A percentile compares a stretch with the other conserved stretches of the same genome.
Evolutionary conservation across 75 land plant genomes (phyloP).

Genomic region (Gnetum montanum): DNA sequence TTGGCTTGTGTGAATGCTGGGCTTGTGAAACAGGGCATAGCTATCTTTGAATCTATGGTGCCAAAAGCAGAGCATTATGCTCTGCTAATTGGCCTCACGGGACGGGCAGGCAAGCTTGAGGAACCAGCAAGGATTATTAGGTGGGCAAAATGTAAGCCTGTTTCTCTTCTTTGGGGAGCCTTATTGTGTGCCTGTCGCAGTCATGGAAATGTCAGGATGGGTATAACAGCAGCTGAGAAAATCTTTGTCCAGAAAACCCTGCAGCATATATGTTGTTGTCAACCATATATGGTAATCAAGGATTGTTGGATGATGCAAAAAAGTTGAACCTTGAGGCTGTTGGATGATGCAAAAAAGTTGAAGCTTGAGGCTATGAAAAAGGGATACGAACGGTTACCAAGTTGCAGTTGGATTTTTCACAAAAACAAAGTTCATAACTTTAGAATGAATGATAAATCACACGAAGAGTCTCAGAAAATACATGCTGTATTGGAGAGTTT

Average conservation of each 20-base stretch:
- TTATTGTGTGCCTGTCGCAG: constrained; percentile 17
- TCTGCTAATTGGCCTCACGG: constrained; percentile 4
- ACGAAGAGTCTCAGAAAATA: constrained; percentile 1
- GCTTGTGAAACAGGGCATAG: not conserved
- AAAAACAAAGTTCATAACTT: constrained; percentile 24
- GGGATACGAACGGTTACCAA: constrained; percentile 7
- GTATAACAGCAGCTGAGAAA: constrained; percentile 2
- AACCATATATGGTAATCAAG: constrained; percentile 17
- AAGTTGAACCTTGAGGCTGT: too few relatives aligned
- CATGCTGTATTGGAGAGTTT: constrained; percentile 2
- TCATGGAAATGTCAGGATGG: constrained; percentile 11
- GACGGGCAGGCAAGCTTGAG: constrained; percentile 8
- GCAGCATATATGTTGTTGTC: constrained; percentile 18
- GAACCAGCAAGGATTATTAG: not conserved
- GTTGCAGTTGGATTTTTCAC: constrained; percentile 27
- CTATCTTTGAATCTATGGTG: not conserved
- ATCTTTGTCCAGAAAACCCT: constrained; percentile 14
- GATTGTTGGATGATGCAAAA: constrained; percentile 9
- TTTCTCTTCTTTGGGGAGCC: constrained; percentile 13
- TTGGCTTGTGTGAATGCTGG: constrained; percentile 1
- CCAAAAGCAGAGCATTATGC: constrained; percentile 7
- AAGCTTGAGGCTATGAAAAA: constrained; percentile 2
- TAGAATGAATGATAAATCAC: constrained; percentile 18
- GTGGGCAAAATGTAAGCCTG: not conserved
- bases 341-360: constrained; percentile 12